phyloP scores from a whole-genome alignment of 257 asterid genomes.

The Oldenlandia corymbosa region DNA sequence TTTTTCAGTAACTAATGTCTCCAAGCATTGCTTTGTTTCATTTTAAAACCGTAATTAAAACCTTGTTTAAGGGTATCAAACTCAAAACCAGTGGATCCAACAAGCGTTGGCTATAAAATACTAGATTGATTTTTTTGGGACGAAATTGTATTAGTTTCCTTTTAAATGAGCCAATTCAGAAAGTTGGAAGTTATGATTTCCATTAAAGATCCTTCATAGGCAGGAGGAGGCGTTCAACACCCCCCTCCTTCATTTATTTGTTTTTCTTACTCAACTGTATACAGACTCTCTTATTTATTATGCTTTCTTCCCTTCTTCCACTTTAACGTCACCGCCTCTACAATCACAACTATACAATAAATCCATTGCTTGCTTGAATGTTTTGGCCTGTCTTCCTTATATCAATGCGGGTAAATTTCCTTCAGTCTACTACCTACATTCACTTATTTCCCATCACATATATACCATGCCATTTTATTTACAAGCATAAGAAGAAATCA shows the following conservation, averaged over 20 bases:
- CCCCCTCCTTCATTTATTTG: neutral
- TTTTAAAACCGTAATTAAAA: no score
- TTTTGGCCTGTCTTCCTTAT: constrained; percentile 21
- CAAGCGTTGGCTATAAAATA: no score
- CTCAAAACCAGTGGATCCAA: no score
- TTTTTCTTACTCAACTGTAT: constrained; percentile 26
- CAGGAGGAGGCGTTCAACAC: constrained; percentile 25
- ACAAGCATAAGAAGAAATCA: no score
- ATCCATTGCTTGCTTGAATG: constrained; percentile 19
- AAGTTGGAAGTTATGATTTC: constrained; percentile 38
- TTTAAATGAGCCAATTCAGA: constrained; percentile 34
- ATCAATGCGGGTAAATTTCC: neutral
- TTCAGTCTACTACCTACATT: neutral
- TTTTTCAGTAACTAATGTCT: no score
- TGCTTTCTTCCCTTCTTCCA: constrained; percentile 5
- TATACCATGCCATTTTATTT: no score
- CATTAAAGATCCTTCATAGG: constrained; percentile 29
- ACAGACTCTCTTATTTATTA: constrained; percentile 36
- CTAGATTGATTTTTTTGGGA: no score
- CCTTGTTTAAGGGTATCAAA: no score
- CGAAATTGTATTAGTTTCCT: neutral
- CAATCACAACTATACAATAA: constrained; percentile 15
- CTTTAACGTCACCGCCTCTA: constrained; percentile 33
- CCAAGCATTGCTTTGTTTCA: no score
- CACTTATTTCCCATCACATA: neutral